phyloP scores from a whole-genome alignment of 805 yeast genomes.

The Lipomyces mesembrius region DNA sequence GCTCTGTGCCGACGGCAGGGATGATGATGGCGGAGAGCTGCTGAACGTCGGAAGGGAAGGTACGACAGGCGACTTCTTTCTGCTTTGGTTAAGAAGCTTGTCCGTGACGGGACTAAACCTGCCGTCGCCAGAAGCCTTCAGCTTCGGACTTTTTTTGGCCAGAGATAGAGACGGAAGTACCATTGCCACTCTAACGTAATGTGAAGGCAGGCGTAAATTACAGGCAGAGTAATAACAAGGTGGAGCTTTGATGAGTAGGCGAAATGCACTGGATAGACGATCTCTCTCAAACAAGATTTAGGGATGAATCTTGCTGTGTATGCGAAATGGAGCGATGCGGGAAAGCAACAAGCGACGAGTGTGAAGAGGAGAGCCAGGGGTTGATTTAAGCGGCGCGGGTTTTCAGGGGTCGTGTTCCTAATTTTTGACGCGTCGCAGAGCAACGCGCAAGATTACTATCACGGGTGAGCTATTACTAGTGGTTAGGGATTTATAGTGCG shows the following conservation, averaged over 20 bases:
- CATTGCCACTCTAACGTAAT: not conserved
- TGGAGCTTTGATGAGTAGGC: not conserved
- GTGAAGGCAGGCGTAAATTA: not conserved
- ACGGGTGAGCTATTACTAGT: too few relatives aligned
- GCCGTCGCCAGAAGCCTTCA: slow-evolving; percentile 4
- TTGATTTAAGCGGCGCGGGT: not conserved
- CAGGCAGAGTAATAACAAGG: not conserved
- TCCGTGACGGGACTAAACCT: not conserved
- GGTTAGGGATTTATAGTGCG: too few relatives aligned
- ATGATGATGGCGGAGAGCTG: not conserved
- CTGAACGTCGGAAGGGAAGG: not conserved
- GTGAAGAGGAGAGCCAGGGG: not conserved
- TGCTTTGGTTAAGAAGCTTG: not conserved
- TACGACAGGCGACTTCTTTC: not conserved
- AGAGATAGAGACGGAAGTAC: not conserved
- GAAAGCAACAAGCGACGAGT: not conserved
- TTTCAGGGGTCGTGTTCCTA: not conserved
- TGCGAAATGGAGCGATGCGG: not conserved
- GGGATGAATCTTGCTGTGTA: not conserved
- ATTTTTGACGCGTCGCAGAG: not conserved
- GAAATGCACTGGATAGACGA: not conserved
- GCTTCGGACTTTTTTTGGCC: not conserved
- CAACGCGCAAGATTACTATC: not conserved
- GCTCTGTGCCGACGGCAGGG: not conserved
- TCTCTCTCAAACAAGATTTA: not conserved